Conservation (phyloP, 2,329 filamentous ascomycete species). For the Purpureocillium lavendulum region DNA sequence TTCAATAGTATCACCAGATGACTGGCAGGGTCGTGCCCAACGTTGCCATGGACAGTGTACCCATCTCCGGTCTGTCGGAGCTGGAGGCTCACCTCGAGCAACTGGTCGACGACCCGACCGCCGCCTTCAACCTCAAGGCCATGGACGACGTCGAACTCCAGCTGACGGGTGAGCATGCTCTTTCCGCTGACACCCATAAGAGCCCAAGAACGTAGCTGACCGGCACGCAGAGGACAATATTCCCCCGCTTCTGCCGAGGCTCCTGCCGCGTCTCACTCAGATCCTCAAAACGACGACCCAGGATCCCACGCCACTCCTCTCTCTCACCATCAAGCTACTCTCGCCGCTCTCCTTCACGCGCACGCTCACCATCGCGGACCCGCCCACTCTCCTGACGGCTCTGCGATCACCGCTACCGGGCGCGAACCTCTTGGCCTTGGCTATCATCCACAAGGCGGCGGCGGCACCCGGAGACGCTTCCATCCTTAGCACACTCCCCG, state of each 20-base stretch:
- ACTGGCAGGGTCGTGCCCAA: constrained; percentile 24
- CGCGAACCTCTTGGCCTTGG: constrained; percentile 49
- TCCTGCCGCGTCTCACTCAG: constrained; percentile 45
- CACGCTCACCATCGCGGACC: constrained; percentile 41
- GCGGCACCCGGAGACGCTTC: constrained; percentile 37
- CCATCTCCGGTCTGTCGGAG: constrained; percentile 43
- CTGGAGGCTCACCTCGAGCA: constrained; percentile 45
- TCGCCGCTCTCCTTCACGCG: constrained; percentile 43
- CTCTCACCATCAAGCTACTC: constrained; percentile 47
- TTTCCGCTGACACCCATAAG: not conserved
- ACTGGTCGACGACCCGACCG: constrained; percentile 33
- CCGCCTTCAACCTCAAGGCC: constrained; percentile 37
- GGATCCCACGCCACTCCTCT: constrained; percentile 42
- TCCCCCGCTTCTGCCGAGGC: constrained; percentile 38
- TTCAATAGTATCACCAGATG: constrained; percentile 12
- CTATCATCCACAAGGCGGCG: constrained; percentile 47
- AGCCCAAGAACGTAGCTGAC: not conserved
- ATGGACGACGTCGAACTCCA: constrained; percentile 54
- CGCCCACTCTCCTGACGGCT: constrained; percentile 41
- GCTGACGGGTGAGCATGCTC: constrained; percentile 39
- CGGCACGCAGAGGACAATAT: constrained; percentile 39
- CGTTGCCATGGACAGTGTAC: constrained; percentile 30
- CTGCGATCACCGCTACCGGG: constrained; percentile 45
- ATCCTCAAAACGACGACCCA: constrained; percentile 42
- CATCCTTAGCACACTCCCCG: constrained; percentile 40